These are phyloP conservation scores for Pisolithus microcarpus DNA, from an alignment of 768 basidiomycete species.

Conservation along the genomic window DNA sequence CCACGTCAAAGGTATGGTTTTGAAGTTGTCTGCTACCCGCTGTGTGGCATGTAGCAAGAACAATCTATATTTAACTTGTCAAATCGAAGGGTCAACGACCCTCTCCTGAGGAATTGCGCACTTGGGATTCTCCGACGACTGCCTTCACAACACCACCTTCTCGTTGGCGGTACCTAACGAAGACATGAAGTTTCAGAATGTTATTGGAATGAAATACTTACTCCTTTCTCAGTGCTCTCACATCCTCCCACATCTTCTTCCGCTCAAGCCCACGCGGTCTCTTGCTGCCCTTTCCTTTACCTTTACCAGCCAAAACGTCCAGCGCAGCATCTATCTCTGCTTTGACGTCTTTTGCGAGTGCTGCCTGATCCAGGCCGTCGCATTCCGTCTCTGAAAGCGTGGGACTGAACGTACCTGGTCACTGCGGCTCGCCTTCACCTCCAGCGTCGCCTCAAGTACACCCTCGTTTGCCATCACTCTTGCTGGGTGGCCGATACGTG, in stretches of 20 bases:
- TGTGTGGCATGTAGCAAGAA: constrained; percentile 91
- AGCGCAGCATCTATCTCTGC: constrained; percentile 71
- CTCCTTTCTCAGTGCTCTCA: constrained; percentile 87
- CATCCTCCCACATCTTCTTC: constrained; percentile 82
- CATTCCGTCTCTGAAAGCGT: not conserved
- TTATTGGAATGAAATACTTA: constrained; percentile 29
- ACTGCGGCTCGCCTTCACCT: constrained; percentile 64
- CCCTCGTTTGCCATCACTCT: constrained; percentile 72
- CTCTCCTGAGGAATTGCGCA: constrained; percentile 16
- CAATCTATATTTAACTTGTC: constrained; percentile 43
- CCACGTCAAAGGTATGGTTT: constrained; percentile 78
- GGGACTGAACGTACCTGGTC: constrained; percentile 45
- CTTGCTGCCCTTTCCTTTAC: constrained; percentile 68
- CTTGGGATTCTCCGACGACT: constrained; percentile 76
- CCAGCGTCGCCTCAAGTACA: constrained; percentile 60
- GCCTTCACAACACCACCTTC: constrained; percentile 79
- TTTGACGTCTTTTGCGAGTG: constrained; percentile 83
- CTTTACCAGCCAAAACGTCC: constrained; percentile 60
- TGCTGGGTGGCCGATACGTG: constrained; percentile 94
- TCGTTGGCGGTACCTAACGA: constrained; percentile 72
- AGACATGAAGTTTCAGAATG: not conserved
- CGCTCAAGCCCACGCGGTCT: constrained; percentile 64
- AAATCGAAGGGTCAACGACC: not conserved
- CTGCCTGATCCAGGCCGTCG: constrained; percentile 47
- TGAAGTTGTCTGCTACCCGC: constrained; percentile 79